Base-by-base conservation (phyloP, 2,329 filamentous ascomycete species). In the Xylariales sp. region DNA sequence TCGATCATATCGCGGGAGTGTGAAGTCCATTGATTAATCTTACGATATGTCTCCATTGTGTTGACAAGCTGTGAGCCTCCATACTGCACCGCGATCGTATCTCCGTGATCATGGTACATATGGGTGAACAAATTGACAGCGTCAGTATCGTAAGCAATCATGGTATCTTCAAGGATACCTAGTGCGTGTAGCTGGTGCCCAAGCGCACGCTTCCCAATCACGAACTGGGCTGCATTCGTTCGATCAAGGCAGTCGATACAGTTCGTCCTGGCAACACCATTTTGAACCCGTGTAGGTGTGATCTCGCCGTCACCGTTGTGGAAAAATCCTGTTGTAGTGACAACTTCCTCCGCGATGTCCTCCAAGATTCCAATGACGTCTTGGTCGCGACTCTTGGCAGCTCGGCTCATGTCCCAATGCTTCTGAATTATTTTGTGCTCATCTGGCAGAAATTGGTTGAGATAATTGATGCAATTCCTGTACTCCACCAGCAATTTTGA, bases 1-100 rank as follows among this genome's bases (percentile, higher is more conserved):
- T 98, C 93, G 16, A 98, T 90, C 91, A 98, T 97, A 60, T 98
- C 93, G 49, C 93, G 78, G 3, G 91, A 96, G 60, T 95, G 89
- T 52, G 88, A 95, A 17, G 89, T 95, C 93, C 93, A 98, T 59
- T 97, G 91, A 50, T 97, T 97, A 59, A 96, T 95, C 64, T 97
- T 97, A 40, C 93, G 85, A 60, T 98, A 98, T 5, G 93, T 98
- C 48, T 95, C 90, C 90, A 98, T 97, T 0, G 93, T 98, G 59
- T 98, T 98, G 52, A 98, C 93, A 1, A 98, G 76, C 61, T 98
- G 93, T 3, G 90, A 97, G 8, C 93, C 93, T 40, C 93, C 93
- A 52, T 98, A 98, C 59, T 98, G 93, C 38, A 97, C 85, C 1
- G 93, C 93, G 53, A 98, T 97, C 4, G 90, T 96, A 60, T 98